Conservation (phyloP, 768 basidiomycete species). For the Royoungia palumana region DNA sequence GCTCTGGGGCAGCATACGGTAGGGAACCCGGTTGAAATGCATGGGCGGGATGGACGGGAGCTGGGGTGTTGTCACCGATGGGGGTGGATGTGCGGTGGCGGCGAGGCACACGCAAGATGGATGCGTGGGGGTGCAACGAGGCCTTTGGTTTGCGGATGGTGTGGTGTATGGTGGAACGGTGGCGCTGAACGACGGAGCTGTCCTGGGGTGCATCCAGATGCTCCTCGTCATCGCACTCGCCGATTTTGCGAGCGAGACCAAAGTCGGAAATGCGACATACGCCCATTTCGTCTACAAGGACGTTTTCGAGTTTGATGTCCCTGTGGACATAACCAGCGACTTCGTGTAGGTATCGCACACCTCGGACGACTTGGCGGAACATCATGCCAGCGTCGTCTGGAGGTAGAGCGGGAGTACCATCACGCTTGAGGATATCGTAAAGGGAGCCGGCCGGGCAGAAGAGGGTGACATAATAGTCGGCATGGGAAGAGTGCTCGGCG, state of each 20-base stretch:
- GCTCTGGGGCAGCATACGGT: slow-evolving; percentile 88
- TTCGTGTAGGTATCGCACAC: slow-evolving; percentile 79
- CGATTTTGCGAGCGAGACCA: slow-evolving; percentile 71
- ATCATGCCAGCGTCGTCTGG: slow-evolving; percentile 81
- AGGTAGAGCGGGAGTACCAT: slow-evolving; percentile 61
- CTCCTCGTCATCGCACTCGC: slow-evolving; percentile 41
- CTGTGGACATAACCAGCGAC: slow-evolving; percentile 78
- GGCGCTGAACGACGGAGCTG: slow-evolving; percentile 15
- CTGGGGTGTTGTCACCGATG: slow-evolving; percentile 27
- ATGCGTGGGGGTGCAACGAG: slow-evolving; percentile 17
- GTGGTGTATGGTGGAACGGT: slow-evolving; percentile 27
- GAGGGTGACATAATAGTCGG: slow-evolving; percentile 80
- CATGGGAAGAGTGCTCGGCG: slow-evolving; percentile 51
- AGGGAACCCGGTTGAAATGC: slow-evolving; percentile 77
- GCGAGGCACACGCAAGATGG: slow-evolving; percentile 34
- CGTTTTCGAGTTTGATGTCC: slow-evolving; percentile 96
- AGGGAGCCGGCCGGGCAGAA: slow-evolving; percentile 84
- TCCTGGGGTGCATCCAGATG: slow-evolving; percentile 13
- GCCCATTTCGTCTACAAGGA: slow-evolving; percentile 86
- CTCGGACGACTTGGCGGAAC: slow-evolving; percentile 83
- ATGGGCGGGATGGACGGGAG: slow-evolving; percentile 32
- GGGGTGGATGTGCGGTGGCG: slow-evolving; percentile 51
- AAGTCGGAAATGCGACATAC: slow-evolving; percentile 86
- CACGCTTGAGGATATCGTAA: slow-evolving; percentile 75
- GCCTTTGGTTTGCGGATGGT: slow-evolving; percentile 25